These are phyloP conservation scores for Candida maesae DNA, from an alignment of 805 yeast genomes.

Conservation along the genomic window DNA sequence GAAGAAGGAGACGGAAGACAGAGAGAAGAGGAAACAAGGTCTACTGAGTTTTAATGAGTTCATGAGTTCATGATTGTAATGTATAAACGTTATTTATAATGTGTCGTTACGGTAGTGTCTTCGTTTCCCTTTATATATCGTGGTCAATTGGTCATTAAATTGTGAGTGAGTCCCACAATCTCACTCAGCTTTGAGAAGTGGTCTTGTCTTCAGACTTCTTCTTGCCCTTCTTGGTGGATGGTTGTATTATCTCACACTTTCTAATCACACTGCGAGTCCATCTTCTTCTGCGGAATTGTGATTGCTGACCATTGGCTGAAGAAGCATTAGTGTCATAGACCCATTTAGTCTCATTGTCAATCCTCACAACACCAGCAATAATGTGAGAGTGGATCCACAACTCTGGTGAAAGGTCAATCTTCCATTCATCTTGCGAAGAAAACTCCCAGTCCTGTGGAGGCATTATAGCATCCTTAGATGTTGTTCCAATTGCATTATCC, in stretches of 20 bases:
- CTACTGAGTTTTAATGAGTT: slow-evolving; percentile 48
- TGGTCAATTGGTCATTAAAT: no score
- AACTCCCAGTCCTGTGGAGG: slow-evolving; percentile 65
- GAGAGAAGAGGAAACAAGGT: slow-evolving; percentile 28
- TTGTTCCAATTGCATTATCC: neutral
- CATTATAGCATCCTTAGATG: slow-evolving; percentile 29
- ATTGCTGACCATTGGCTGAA: slow-evolving; percentile 27
- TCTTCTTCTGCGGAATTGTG: slow-evolving; percentile 55
- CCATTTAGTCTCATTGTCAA: slow-evolving; percentile 81
- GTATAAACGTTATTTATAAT: neutral
- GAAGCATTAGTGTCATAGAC: slow-evolving; percentile 61
- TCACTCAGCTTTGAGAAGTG: no score
- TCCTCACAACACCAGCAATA: slow-evolving; percentile 46
- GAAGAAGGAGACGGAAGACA: slow-evolving; percentile 37
- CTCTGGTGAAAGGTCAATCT: slow-evolving; percentile 57
- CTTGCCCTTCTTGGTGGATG: no score
- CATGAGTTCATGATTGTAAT: slow-evolving; percentile 32
- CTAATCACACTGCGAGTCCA: slow-evolving; percentile 50
- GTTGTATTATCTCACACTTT: slow-evolving; percentile 15
- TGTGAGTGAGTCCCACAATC: no score
- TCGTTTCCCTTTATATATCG: no score
- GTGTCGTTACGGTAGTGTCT: no score
- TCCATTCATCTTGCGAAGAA: slow-evolving; percentile 47
- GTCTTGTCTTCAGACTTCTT: no score
- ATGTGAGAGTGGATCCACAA: slow-evolving; percentile 57